Percentiles rank a stretch among this genome's conserved stretches.
phyloP scores from a whole-genome alignment of 1,284 basidiomycete species.

The Entoloma clypeatum region DNA sequence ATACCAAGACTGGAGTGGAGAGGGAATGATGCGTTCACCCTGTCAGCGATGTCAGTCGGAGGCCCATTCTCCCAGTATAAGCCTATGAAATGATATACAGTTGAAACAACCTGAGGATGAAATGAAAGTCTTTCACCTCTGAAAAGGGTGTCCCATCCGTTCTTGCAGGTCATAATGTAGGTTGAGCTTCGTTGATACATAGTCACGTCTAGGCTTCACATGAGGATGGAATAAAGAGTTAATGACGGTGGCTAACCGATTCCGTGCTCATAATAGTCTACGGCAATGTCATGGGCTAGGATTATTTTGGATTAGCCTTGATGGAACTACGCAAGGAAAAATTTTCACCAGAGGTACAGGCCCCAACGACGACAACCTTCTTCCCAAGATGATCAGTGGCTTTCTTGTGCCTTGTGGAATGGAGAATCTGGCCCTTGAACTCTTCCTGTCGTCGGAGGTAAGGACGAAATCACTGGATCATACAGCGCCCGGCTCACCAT shows the following conservation, averaged over 20 bases:
- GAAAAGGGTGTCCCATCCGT: conserved; percentile 28
- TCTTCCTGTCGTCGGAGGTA: conserved; percentile 31
- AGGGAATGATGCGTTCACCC: conserved; percentile 43
- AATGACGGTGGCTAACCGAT: conserved; percentile 2
- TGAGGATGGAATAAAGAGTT: background rate
- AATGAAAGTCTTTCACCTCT: conserved; percentile 20
- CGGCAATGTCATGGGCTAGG: conserved; percentile 32
- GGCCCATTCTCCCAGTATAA: conserved; percentile 49
- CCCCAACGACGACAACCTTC: conserved; percentile 59
- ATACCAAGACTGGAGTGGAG: conserved; percentile 40
- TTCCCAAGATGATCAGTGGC: conserved; percentile 53
- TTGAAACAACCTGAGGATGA: background rate
- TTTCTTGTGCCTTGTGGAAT: conserved; percentile 49
- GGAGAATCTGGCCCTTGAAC: conserved; percentile 55
- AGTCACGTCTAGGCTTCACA: conserved; percentile 34
- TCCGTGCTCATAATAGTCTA: conserved; percentile 28
- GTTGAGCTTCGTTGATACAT: conserved; percentile 44
- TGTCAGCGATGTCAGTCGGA: conserved; percentile 48
- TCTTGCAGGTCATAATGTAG: conserved; percentile 37
- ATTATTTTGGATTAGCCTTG: background rate
- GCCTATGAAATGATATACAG: conserved; percentile 22
- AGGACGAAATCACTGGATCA: conserved; percentile 1
- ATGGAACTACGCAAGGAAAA: background rate
- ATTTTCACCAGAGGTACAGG: conserved; percentile 53
- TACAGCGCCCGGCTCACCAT: conserved; percentile 19